A percentile compares a stretch with the other conserved stretches of the same genome.
Evolutionary conservation across 2,329 filamentous ascomycete genomes (phyloP).

Genomic region (Colletotrichum karsti): DNA sequence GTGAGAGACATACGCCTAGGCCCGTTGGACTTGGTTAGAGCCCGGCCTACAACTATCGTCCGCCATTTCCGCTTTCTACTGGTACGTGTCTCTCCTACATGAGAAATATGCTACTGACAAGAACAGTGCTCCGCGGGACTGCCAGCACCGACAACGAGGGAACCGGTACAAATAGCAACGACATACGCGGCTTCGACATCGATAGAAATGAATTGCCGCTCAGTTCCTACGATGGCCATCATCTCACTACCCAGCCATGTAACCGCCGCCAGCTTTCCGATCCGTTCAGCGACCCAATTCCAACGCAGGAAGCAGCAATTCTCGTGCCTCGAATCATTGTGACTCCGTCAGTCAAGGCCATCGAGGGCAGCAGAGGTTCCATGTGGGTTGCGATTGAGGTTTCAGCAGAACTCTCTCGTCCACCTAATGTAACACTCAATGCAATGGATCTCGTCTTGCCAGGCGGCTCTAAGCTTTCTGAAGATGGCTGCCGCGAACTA

Average conservation of each 20-base stretch:
- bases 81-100: background rate
- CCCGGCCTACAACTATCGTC: too few species aligned
- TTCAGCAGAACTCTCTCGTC: slow-evolving; percentile 46
- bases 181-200: too few species aligned
- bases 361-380: slow-evolving; percentile 41
- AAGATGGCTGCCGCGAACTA: background rate
- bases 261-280: background rate
- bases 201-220: background rate
- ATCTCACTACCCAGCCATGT: background rate
- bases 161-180: too few species aligned
- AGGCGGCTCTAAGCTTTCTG: background rate
- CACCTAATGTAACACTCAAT: background rate
- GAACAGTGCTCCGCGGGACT: background rate
- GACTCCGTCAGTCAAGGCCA: slow-evolving; percentile 48
- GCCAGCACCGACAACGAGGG: too few species aligned
- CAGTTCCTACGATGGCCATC: background rate
- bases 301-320: slow-evolving; percentile 32
- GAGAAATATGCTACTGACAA: background rate
- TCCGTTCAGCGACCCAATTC: background rate
- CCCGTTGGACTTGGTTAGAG: background rate
- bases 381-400: slow-evolving; percentile 62
- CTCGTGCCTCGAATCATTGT: slow-evolving; percentile 53
- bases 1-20: slow-evolving; percentile 10
- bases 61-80: background rate
- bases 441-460: background rate